phyloP scores from a whole-genome alignment of 176 grass and related monocot genomes.

The Olyra latifolia region DNA sequence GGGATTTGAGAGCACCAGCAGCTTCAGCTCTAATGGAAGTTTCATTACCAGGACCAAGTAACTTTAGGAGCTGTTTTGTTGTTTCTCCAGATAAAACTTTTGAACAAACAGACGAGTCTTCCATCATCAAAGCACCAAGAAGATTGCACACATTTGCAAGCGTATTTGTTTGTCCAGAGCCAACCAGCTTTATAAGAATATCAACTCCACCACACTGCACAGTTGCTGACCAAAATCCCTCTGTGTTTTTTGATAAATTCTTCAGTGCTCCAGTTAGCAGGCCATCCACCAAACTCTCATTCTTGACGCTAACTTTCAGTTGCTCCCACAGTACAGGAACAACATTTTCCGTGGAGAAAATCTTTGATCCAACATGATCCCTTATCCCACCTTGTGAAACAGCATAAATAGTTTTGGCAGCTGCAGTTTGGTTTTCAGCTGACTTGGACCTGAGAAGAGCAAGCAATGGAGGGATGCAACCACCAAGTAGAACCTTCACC shows the following conservation, averaged over 20 bases:
- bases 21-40: slow-evolving; percentile 90
- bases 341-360: slow-evolving; percentile 89
- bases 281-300: slow-evolving; percentile 74
- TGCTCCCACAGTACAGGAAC: slow-evolving; percentile 87
- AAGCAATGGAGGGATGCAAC: slow-evolving; percentile 94
- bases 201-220: slow-evolving; percentile 88
- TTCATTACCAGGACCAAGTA: slow-evolving; percentile 95
- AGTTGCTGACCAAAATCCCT: slow-evolving; percentile 81
- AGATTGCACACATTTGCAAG: slow-evolving; percentile 84
- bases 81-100: slow-evolving; percentile 75
- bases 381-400: slow-evolving; percentile 93
- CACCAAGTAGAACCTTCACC: slow-evolving; percentile 89
- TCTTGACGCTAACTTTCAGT: slow-evolving; percentile 79
- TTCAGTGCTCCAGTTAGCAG: slow-evolving; percentile 87
- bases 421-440: slow-evolving; percentile 71
- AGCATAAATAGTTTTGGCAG: slow-evolving; percentile 89
- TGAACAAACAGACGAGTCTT: slow-evolving; percentile 89
- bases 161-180: slow-evolving; percentile 67
- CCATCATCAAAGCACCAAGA: slow-evolving; percentile 90
- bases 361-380: slow-evolving; percentile 97
- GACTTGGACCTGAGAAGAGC: slow-evolving; percentile 79
- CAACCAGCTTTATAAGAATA: slow-evolving; percentile 88
- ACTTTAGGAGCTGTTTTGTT: slow-evolving; percentile 93
- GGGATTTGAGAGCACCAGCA: slow-evolving; percentile 84
- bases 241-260: slow-evolving; percentile 90